Base-by-base conservation (phyloP, 2,329 filamentous ascomycete species). In the Plenodomus lindquistii region DNA sequence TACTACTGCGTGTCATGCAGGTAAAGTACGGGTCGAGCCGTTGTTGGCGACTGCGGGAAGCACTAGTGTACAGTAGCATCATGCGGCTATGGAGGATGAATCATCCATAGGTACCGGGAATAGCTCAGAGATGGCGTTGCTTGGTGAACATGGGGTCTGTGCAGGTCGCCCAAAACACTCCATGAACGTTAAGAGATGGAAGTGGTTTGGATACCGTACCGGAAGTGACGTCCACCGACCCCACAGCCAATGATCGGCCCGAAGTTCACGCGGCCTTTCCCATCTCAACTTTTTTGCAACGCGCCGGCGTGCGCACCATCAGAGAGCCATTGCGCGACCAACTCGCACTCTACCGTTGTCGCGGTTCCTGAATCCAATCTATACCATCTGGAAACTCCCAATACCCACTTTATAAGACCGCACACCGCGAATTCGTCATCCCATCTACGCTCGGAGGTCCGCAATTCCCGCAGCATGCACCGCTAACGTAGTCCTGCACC, bases 401-500 rank as follows among this genome's bases (percentile, higher is more conserved):
- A 13, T 13, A 40, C 8, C 48, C 46, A 9, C 37, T 20, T 40
- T 20, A 40, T 22, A 21, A 41, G 16, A 18, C 13, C 34, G 6
- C 40, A 39, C 22, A 4, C 36, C 39, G 22, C 17, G 24, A 22
- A 10, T 11, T 10, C 15, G 42, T 31, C 15, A 10, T 40, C 29
- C 18, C 19, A 41, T 10, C 22, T 24, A 27, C 21, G 37, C 41
- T 55, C 56, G 55, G 59, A 46, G 40, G 54, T 58, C 57, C 59
- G 51, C 55, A 52, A 44, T 38, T 46, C 17, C 17, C 48, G 44
- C 52, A 51, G 54, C 48, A 61, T 57, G 55, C 37, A 39, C 53
- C 52, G 50, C 52, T 67, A 55, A 62, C 49, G 40, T 55, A 45
- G 54, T 55, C 45, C 51, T 44, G 42, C 45, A 41, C 50, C 51